Conservation (phyloP, 257 asterid genomes). For the Nemophila menziesii region DNA sequence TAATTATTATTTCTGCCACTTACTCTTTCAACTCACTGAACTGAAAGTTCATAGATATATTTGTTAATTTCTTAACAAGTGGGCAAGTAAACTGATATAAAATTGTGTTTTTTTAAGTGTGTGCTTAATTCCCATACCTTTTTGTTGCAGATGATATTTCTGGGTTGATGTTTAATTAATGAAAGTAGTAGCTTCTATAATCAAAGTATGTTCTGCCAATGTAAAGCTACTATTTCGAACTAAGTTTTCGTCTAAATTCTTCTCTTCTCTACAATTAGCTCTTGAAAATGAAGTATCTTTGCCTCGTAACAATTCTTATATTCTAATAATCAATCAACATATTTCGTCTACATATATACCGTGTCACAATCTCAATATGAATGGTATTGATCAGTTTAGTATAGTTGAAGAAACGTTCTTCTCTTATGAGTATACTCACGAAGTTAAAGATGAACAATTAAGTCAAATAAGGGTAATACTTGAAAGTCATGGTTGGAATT, state of each 20-base stretch:
- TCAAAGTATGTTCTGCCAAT: conserved; percentile 3
- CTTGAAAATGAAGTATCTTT: conserved; percentile 1
- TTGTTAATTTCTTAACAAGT: no score
- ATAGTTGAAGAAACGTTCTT: background rate
- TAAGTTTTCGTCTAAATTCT: background rate
- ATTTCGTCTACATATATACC: no score
- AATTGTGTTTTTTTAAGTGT: no score
- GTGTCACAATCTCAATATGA: background rate
- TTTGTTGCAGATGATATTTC: background rate
- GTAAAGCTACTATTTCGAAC: conserved; percentile 1
- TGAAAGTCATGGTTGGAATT: conserved; percentile 7
- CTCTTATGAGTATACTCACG: background rate
- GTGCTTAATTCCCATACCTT: background rate
- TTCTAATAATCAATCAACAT: background rate
- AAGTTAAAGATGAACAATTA: conserved; percentile 1
- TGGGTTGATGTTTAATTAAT: conserved; percentile 5
- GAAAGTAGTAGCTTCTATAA: conserved; percentile 7
- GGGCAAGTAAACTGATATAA: no score
- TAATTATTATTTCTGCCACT: no score
- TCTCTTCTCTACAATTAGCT: conserved; percentile 5
- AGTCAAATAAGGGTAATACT: conserved; percentile 10
- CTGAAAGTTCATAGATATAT: no score
- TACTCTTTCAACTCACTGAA: no score
- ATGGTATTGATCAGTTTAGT: no score
- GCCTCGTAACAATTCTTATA: background rate